phyloP scores from a whole-genome alignment of 192 early-diverging fungal species.

The Podochytrium sp. region DNA sequence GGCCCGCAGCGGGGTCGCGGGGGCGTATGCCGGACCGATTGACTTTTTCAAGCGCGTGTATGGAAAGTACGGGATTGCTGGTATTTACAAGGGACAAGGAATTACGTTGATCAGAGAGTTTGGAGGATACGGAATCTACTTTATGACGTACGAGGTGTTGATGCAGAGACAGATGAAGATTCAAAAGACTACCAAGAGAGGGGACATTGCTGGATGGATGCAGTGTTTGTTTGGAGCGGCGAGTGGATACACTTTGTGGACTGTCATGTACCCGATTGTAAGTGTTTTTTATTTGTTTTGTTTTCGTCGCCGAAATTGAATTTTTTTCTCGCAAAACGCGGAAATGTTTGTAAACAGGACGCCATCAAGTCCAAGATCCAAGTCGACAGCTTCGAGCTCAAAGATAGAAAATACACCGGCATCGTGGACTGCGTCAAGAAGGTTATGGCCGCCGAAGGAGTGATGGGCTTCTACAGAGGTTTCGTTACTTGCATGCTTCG shows the following conservation, averaged over 20 bases:
- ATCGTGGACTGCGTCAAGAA: constrained; percentile 81
- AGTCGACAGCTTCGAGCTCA: constrained; percentile 79
- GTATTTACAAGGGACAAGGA: constrained; percentile 89
- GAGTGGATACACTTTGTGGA: constrained; percentile 84
- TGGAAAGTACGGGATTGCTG: constrained; percentile 69
- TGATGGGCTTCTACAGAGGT: constrained; percentile 83
- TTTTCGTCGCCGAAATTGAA: neutral
- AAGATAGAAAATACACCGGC: constrained; percentile 70
- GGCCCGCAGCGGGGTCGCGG: constrained; percentile 53
- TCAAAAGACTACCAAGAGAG: constrained; percentile 59
- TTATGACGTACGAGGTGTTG: constrained; percentile 88
- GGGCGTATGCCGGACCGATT: constrained; percentile 64
- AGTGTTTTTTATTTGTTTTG: constrained; percentile 12
- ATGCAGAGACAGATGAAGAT: constrained; percentile 73
- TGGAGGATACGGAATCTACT: constrained; percentile 93
- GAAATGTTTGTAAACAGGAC: constrained; percentile 52
- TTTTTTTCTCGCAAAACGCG: neutral
- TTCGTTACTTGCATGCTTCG: constrained; percentile 80
- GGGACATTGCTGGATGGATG: constrained; percentile 75
- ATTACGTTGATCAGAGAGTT: constrained; percentile 88
- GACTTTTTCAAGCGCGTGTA: constrained; percentile 87
- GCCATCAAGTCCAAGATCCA: constrained; percentile 95
- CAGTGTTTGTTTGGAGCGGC: constrained; percentile 82
- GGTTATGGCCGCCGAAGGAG: constrained; percentile 77
- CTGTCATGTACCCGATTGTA: constrained; percentile 84